Base-by-base conservation (phyloP, 805 yeast species). In the Wickerhamiella sorbophila region DNA sequence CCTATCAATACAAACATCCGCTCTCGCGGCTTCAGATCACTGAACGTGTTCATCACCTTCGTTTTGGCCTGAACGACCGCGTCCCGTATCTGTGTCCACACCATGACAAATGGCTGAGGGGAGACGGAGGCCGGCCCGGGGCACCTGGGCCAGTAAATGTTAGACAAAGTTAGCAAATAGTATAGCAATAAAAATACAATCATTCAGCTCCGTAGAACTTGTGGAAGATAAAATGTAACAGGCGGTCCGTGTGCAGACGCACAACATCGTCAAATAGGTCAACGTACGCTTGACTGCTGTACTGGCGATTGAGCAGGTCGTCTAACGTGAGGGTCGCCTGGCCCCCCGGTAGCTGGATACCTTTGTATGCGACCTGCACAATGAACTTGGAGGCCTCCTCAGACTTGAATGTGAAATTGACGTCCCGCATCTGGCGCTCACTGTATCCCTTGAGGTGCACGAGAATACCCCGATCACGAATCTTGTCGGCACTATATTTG, bases 381-480 rank as follows among this genome's bases (percentile, higher is more conserved):
- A 72, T 71, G 54, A 84, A 85, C 21, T 68, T 70, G 1, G 88
- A 88, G 5, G 75, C 77, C 47, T 72, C 66, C 52, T 82, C 83
- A 54, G 88, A 79, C 47, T 80, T 73, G 54, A 85, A 77, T 61
- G 80, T 74, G 54, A 88, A 75, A 46, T 73, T 75, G 20, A 85
- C 68, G 52, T 79, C 81, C 15, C 80, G 79, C 38, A 75, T 66
- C 44, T 73, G 74, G 9, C 61, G 50, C 14, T 62, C 67, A 5
- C 51, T 43, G 45, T 60, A 64, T 0, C 84, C 85, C 15, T 69
- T 70, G 32, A 80, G 64, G 40, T 74, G 78, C 3, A 70, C 56
- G 17, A 87, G 57, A 1, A 86, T 71, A 0, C 81, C 79, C 48
- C 73, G 79, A 44, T 86, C 95, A 53, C 72, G 65, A 31, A 88